phyloP scores from a whole-genome alignment of 371 early-diverging fungal genomes.

The Rhizopus delemar region DNA sequence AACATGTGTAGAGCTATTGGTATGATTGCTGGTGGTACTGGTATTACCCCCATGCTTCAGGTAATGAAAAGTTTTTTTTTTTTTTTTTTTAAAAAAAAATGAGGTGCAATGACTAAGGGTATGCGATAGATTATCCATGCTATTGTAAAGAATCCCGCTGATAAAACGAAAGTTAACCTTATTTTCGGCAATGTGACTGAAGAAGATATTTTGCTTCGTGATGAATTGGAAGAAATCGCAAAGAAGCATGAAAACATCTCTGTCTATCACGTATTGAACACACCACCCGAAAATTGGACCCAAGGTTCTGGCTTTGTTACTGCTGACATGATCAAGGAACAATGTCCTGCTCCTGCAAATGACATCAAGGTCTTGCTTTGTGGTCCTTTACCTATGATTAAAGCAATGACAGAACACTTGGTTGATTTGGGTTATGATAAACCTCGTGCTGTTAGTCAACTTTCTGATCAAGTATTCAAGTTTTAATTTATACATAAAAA shows the following conservation, averaged over 20 bases:
- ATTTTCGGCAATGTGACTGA: slow-evolving; percentile 90
- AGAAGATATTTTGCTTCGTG: slow-evolving; percentile 86
- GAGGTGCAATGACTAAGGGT: too few relatives aligned
- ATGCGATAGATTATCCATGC: slow-evolving; percentile 71
- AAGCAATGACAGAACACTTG: slow-evolving; percentile 77
- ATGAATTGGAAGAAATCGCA: slow-evolving; percentile 81
- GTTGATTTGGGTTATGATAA: slow-evolving; percentile 74
- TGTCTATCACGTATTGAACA: slow-evolving; percentile 86
- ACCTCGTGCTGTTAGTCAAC: slow-evolving; percentile 81
- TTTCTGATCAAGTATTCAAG: slow-evolving; percentile 64
- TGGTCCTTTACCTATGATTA: slow-evolving; percentile 94
- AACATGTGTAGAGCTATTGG: slow-evolving; percentile 79
- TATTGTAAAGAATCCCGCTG: slow-evolving; percentile 79
- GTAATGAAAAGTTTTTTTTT: slow-evolving; percentile 13
- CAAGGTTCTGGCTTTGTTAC: slow-evolving; percentile 89
- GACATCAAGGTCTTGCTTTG: slow-evolving; percentile 91
- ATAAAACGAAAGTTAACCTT: slow-evolving; percentile 80
- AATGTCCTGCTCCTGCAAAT: slow-evolving; percentile 74
- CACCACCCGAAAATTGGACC: slow-evolving; percentile 80
- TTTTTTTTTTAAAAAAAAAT: not conserved
- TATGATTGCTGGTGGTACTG: slow-evolving; percentile 94
- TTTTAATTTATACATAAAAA: slow-evolving; percentile 12
- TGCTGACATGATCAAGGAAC: slow-evolving; percentile 75
- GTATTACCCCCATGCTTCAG: slow-evolving; percentile 90
- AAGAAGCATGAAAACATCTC: slow-evolving; percentile 78